Conservation (phyloP, 805 yeast genomes). For the Maudiozyma bulderi region DNA sequence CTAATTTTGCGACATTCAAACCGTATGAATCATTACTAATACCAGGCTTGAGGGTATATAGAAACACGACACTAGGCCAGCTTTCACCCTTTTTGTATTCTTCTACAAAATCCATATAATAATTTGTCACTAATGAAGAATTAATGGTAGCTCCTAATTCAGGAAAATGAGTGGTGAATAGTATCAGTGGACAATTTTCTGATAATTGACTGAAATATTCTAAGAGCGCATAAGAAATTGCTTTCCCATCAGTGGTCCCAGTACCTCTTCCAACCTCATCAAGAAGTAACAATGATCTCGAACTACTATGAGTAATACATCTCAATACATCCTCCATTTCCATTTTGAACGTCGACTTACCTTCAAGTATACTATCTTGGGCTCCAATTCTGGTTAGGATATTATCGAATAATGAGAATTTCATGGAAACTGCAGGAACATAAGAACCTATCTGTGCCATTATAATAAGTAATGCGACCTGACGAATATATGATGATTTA, state of each 20-base stretch:
- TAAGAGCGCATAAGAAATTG: slow-evolving; percentile 68
- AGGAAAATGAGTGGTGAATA: slow-evolving; percentile 84
- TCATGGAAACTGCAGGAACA: slow-evolving; percentile 41
- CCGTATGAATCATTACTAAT: slow-evolving; percentile 64
- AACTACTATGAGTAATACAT: slow-evolving; percentile 69
- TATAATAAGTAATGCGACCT: slow-evolving; percentile 38
- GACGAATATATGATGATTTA: slow-evolving; percentile 47
- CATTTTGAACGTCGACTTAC: slow-evolving; percentile 84
- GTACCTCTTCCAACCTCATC: slow-evolving; percentile 97
- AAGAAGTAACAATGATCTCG: slow-evolving; percentile 71
- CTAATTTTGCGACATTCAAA: slow-evolving; percentile 72
- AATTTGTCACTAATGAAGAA: slow-evolving; percentile 43
- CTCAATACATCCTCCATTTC: slow-evolving; percentile 94
- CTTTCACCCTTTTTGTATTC: slow-evolving; percentile 29
- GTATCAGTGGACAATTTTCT: slow-evolving; percentile 41
- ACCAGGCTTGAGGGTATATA: slow-evolving; percentile 43
- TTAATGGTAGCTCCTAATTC: slow-evolving; percentile 39
- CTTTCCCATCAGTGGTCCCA: slow-evolving; percentile 67
- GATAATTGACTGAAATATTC: slow-evolving; percentile 38
- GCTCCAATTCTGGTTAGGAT: slow-evolving; percentile 68
- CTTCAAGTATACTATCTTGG: slow-evolving; percentile 60
- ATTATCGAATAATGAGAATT: slow-evolving; percentile 57
- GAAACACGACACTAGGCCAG: slow-evolving; percentile 37
- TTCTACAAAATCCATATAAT: slow-evolving; percentile 60
- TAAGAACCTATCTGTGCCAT: slow-evolving; percentile 53